A percentile compares a stretch with the other conserved stretches of the same genome.
Conservation (phyloP, 2,329 filamentous ascomycete genomes). For the Cercospora sojina region DNA sequence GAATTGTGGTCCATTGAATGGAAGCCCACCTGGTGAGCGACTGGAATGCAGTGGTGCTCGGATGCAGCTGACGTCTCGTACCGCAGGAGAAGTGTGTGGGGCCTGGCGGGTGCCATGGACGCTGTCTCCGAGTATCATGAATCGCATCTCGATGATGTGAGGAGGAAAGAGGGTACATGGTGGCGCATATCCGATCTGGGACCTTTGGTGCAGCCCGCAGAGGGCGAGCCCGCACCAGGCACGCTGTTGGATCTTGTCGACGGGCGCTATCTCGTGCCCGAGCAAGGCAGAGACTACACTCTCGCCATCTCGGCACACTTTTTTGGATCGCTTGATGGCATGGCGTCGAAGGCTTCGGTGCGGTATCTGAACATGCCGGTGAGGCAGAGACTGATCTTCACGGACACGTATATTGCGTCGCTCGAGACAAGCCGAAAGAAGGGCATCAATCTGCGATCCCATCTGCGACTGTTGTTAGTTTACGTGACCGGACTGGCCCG, state of each 20-base stretch:
- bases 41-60: background rate
- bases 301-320: background rate
- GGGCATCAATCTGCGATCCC: background rate
- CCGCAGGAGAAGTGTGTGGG: conserved; percentile 1
- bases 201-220: background rate
- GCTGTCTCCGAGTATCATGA: background rate
- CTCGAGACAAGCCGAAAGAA: background rate
- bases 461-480: conserved; percentile 1
- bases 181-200: background rate
- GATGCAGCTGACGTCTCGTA: background rate
- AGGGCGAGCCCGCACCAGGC: background rate
- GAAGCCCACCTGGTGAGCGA: conserved; percentile 2
- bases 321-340: background rate
- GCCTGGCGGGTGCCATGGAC: background rate
- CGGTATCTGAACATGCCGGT: conserved; percentile 8
- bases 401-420: background rate
- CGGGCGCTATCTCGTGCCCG: conserved; percentile 1
- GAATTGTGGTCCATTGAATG: conserved; percentile 1
- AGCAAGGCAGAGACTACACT: conserved; percentile 5
- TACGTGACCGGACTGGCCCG: background rate
- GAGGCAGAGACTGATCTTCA: conserved; percentile 2
- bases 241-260: background rate
- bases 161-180: conserved; percentile 3
- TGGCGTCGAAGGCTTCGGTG: background rate
- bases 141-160: background rate